Conservation (phyloP, 2,329 filamentous ascomycete species). For the Ambrosiella cleistominuta region DNA sequence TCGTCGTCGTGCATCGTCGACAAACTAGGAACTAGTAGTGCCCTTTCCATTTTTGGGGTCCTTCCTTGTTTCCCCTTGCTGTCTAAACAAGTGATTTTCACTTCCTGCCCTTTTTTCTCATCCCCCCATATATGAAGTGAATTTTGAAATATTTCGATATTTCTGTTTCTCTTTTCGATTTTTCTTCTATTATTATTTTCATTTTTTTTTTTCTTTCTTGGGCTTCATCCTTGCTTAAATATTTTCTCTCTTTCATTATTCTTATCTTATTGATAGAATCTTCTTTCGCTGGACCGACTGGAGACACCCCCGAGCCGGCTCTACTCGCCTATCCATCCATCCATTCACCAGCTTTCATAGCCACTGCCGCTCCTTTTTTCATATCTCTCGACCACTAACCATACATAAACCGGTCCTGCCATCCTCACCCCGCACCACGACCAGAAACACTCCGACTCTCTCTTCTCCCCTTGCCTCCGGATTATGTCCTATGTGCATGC, state of each 20-base stretch:
- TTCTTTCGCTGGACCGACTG: slow-evolving; percentile 7
- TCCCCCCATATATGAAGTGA: no score
- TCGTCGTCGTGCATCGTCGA: not conserved
- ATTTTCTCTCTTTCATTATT: not conserved
- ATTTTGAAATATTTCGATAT: not conserved
- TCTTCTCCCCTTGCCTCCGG: not conserved
- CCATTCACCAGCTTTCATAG: not conserved
- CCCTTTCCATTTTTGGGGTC: not conserved
- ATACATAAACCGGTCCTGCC: not conserved
- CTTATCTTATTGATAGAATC: not conserved
- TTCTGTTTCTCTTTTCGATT: not conserved
- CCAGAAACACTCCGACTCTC: not conserved
- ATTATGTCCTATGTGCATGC: slow-evolving; percentile 8
- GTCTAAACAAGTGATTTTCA: not conserved
- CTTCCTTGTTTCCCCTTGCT: not conserved
- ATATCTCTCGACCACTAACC: not conserved
- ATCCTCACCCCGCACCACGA: not conserved
- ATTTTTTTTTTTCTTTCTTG: slow-evolving; percentile 6
- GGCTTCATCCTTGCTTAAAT: slow-evolving; percentile 1
- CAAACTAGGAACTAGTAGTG: not conserved
- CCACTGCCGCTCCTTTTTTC: not conserved
- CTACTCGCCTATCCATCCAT: not conserved
- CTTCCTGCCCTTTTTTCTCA: not conserved
- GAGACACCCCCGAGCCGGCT: not conserved
- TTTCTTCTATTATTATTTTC: not conserved